These are phyloP conservation scores for Sisymbrium irio DNA, from an alignment of 345 rosid genomes.

Conservation along the genomic window DNA sequence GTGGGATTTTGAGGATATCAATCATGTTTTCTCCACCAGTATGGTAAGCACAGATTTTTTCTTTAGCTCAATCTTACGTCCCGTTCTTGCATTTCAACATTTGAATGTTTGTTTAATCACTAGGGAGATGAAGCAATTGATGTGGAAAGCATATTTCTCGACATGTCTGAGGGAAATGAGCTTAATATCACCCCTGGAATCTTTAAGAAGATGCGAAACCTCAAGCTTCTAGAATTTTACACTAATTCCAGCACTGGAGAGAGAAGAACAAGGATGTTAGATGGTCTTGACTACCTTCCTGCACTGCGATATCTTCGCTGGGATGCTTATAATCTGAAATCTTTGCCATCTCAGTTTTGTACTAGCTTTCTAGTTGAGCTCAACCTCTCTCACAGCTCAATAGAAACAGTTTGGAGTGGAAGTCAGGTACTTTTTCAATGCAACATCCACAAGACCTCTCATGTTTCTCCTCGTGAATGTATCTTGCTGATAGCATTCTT, in stretches of 20 bases:
- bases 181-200: slow-evolving; percentile 3
- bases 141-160: slow-evolving; percentile 29
- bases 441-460: neutral
- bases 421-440: slow-evolving; percentile 5
- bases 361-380: slow-evolving; percentile 25
- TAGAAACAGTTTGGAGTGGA: slow-evolving; percentile 27
- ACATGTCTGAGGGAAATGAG: slow-evolving; percentile 17
- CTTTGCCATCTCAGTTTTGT: slow-evolving; percentile 25
- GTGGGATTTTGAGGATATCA: slow-evolving; percentile 33
- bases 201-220: slow-evolving; percentile 28
- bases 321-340: slow-evolving; percentile 14
- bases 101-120: neutral
- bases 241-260: slow-evolving; percentile 3
- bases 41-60: neutral
- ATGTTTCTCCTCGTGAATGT: neutral
- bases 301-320: slow-evolving; percentile 22
- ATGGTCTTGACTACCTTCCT: slow-evolving; percentile 17
- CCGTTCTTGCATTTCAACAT: neutral
- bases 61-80: neutral
- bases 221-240: slow-evolving; percentile 18
- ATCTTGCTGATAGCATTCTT: neutral
- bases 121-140: slow-evolving; percentile 24
- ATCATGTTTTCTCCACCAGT: slow-evolving; percentile 14
- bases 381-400: slow-evolving; percentile 27
- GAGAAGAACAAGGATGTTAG: slow-evolving; percentile 18